phyloP scores from a whole-genome alignment of 345 rosid species.

The Lenwebbia sp. region DNA sequence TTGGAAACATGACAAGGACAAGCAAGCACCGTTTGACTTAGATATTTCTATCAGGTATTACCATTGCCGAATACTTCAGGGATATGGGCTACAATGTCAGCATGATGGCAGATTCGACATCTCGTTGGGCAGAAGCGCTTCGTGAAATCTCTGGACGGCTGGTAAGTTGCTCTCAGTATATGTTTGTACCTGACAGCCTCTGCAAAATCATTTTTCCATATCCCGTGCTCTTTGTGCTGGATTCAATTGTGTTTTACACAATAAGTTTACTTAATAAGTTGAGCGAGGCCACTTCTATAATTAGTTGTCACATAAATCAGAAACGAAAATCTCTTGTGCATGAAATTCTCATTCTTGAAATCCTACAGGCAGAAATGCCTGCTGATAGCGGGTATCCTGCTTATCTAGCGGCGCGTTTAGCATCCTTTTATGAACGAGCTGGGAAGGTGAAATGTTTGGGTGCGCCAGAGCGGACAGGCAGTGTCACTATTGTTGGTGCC shows the following conservation, averaged over 20 bases:
- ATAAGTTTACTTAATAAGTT: too few species aligned
- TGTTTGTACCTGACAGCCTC: not conserved
- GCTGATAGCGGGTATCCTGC: conserved; percentile 99
- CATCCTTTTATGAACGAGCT: conserved; percentile 98
- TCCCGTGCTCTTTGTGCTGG: not conserved
- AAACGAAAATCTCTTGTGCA: not conserved
- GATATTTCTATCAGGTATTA: conserved; percentile 48
- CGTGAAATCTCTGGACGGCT: conserved; percentile 99
- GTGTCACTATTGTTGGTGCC: conserved; percentile 99
- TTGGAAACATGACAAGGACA: not conserved
- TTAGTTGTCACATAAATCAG: not conserved
- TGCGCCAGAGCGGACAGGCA: conserved; percentile 93
- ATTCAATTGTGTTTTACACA: not conserved
- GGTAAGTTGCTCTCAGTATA: conserved; percentile 29
- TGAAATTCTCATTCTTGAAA: not conserved
- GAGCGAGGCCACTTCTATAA: not conserved
- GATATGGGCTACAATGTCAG: conserved; percentile 99
- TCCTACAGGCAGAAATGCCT: conserved; percentile 95
- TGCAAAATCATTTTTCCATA: not conserved
- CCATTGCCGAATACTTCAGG: conserved; percentile 97
- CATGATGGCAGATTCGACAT: conserved; percentile 99
- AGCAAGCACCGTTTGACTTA: not conserved
- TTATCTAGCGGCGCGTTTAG: conserved; percentile 95
- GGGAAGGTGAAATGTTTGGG: conserved; percentile 99
- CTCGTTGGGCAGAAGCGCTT: conserved; percentile 99